Base-by-base conservation (phyloP, 176 grass and related monocot genomes). In the Cocos nucifera region DNA sequence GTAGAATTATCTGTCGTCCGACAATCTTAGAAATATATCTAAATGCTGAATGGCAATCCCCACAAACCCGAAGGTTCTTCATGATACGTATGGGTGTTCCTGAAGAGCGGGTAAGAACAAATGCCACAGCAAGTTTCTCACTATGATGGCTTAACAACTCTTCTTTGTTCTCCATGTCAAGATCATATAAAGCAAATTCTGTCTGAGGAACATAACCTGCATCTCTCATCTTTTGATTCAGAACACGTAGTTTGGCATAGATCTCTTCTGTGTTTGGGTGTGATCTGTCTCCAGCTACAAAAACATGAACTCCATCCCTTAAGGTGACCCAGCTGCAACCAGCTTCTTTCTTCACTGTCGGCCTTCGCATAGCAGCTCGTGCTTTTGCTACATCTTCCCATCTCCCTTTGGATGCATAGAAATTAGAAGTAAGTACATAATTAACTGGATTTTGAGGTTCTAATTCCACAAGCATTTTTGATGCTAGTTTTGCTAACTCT, bases 401-500 rank as follows among this genome's bases (percentile, higher is more conserved):
- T 63, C 69, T 94, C 61, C 78, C 84, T 79, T 70, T 85, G 56
- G 77, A 80, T 59, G 89, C 80, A 75, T 88, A 75, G 50, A 81
- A 81, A 66, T 82, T 94, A 51, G 89, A 83, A 62, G 66, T 66
- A 54, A 94, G 78, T 57, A 94, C 84, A 64, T 94, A 94, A 55
- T 94, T 94, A 54, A 84, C 84, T 58, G 84, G 84, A 71, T 94
- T 94, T 73, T 78, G 78, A 73, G 84, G 89, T 78, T 94, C 89
- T 69, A 94, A 44, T 78, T 81, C 71, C 62, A 94, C 73, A 67
- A 94, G 84, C 78, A 76, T 85, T 59, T 70, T 72, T 54, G 70
- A 88, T 78, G 89, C 84, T 76, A 82, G 75, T 77, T 51, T 84
- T 16, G 66, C 80, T 54, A 94, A 54, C 29, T 85, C 71, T 54